Base-by-base conservation (phyloP, 176 grass and related monocot species). In the Stipa capillata region DNA sequence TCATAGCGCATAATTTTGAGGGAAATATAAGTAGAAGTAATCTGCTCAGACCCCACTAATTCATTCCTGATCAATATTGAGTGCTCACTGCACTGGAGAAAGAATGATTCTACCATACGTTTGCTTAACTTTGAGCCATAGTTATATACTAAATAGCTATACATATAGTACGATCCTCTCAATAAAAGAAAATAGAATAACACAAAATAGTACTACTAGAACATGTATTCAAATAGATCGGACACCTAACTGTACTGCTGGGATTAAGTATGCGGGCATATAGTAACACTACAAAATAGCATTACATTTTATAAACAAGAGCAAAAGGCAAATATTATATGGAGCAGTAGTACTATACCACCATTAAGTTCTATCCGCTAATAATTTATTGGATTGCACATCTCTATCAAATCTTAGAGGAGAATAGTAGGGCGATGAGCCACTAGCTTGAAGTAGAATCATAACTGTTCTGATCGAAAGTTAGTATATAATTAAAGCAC, bases 41-140 rank as follows among this genome's bases (percentile, higher is more conserved):
- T 79, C 67, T 80, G 42, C 50, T 27, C 43, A 32, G 82, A 36
- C 44, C 87, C 87, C 87, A 80, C 87, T 44, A 84, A 79, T 80
- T 80, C 69, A 64, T 58, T 35, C 52, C 51, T 36, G 15, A 80
- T 69, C 24, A 75, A 68, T 36, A 45, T 81, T 57, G 54, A 89
- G 87, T 89, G 87, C 87, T 85, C 37, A 2, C 28, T 85, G 87
- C 82, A 85, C 87, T 64, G 63, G 77, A 81, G 32, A 64, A 47
- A 81, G 87, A 76, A 85, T 89, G 45, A 85, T 89, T 85, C 77
- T 48, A 25, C 29, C 54, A 48, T 83, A 79, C 15, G 52, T 8
- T 67, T 54, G 70, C 77, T 55, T 62, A 81, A 24, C 77, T 61
- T 81, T 84, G 51, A n/a, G 35, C 15, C 41, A 15, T 33, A 35